Conservation (phyloP, 495 filamentous ascomycete genomes). For the Daldinia vernicosa region DNA sequence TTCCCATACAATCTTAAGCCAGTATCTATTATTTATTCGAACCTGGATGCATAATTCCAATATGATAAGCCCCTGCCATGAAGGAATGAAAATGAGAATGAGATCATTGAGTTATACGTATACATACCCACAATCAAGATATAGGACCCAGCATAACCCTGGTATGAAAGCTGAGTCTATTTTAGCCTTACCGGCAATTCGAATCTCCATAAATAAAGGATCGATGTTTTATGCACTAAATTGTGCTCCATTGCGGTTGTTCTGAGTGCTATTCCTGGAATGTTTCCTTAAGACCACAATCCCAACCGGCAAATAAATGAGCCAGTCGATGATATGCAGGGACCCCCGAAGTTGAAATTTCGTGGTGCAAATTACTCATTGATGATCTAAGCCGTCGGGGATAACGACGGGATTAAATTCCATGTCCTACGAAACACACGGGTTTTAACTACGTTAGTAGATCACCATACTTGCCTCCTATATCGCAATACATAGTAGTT, state of each 20-base stretch:
- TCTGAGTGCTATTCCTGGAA: background rate
- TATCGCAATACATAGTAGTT: background rate
- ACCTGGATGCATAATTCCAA: too few relatives aligned
- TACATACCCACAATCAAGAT: background rate
- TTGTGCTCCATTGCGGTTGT: background rate
- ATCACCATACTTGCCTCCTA: background rate
- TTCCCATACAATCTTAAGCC: background rate
- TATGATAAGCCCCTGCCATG: too few relatives aligned
- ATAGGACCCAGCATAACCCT: background rate
- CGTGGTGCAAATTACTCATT: background rate
- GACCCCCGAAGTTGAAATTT: background rate
- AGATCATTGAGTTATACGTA: too few relatives aligned
- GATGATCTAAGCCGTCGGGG: background rate
- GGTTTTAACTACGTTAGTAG: background rate
- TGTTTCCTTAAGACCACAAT: background rate
- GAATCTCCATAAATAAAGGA: background rate
- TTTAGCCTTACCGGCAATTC: background rate
- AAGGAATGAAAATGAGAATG: too few relatives aligned
- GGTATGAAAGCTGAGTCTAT: background rate
- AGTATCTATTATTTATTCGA: too few relatives aligned
- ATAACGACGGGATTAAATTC: conserved; percentile 1
- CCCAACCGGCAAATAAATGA: background rate
- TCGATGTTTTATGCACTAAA: background rate
- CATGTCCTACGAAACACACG: background rate
- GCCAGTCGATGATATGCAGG: background rate